Evolutionary conservation across 2,329 filamentous ascomycete genomes (phyloP).

Genomic region (Ophiostoma tasmaniense): DNA sequence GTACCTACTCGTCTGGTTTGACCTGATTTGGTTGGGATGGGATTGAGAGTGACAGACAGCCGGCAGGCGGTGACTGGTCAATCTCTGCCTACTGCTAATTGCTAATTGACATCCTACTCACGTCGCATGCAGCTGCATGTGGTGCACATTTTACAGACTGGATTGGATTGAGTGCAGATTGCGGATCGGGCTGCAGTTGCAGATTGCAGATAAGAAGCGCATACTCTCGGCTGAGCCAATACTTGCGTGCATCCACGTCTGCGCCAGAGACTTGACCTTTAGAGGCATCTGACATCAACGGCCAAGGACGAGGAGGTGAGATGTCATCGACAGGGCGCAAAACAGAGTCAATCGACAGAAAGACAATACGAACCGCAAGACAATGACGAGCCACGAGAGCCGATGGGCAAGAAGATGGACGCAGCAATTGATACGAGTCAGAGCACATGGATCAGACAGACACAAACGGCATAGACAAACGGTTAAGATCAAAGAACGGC

Average conservation of each 20-base stretch:
- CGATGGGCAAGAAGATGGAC: not conserved
- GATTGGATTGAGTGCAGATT: no score
- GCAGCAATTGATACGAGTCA: no score
- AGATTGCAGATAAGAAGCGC: not conserved
- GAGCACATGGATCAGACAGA: not conserved
- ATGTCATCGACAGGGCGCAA: no score
- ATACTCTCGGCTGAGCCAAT: not conserved
- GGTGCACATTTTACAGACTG: not conserved
- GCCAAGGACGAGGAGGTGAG: no score
- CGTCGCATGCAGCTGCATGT: not conserved
- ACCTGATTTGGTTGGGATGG: no score
- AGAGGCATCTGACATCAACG: no score
- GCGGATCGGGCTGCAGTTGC: not conserved
- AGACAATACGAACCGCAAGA: not conserved
- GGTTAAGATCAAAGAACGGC: conserved; percentile 15
- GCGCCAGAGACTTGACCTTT: no score
- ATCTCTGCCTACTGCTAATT: not conserved
- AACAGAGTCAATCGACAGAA: no score
- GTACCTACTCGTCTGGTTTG: not conserved
- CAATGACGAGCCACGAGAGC: not conserved
- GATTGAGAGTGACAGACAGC: not conserved
- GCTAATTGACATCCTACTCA: not conserved
- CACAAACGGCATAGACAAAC: not conserved
- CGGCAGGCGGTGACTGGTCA: not conserved
- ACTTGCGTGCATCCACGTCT: no score